Conservation (phyloP, 805 yeast genomes). For the Yarrowia sp. region DNA sequence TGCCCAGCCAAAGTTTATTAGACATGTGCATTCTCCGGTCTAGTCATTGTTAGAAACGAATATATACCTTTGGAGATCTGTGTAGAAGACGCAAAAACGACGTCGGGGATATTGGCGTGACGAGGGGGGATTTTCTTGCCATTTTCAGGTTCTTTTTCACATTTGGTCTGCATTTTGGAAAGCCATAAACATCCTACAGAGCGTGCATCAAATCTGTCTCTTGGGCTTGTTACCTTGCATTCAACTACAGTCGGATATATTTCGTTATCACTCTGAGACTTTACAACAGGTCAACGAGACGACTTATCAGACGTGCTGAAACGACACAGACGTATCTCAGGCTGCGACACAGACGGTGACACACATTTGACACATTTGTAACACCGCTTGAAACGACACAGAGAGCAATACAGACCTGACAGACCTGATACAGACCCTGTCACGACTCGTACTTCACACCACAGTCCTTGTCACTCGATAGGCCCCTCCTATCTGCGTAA, state of each 20-base stretch:
- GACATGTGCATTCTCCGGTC: not conserved
- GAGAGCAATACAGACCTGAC: too few species aligned
- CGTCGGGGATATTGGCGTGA: not conserved
- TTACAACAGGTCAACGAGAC: too few species aligned
- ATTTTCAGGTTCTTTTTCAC: not conserved
- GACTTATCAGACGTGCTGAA: not conserved
- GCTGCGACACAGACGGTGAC: too few species aligned
- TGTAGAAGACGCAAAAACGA: not conserved
- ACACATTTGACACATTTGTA: too few species aligned
- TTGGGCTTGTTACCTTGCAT: not conserved
- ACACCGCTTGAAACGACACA: too few species aligned
- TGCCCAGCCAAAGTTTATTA: not conserved
- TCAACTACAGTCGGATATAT: not conserved
- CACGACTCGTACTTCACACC: too few species aligned
- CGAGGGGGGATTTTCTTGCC: not conserved
- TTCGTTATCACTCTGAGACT: not conserved
- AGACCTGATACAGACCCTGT: too few species aligned
- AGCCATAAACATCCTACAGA: not conserved
- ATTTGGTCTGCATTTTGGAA: not conserved
- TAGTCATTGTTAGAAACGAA: not conserved
- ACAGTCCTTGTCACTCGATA: too few species aligned
- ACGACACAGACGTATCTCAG: too few species aligned
- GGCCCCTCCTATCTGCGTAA: too few species aligned
- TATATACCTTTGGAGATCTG: not conserved
- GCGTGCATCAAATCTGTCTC: not conserved